These are phyloP conservation scores for Colletotrichum chrysophilum DNA, from an alignment of 2,329 filamentous ascomycete species.

Conservation along the genomic window DNA sequence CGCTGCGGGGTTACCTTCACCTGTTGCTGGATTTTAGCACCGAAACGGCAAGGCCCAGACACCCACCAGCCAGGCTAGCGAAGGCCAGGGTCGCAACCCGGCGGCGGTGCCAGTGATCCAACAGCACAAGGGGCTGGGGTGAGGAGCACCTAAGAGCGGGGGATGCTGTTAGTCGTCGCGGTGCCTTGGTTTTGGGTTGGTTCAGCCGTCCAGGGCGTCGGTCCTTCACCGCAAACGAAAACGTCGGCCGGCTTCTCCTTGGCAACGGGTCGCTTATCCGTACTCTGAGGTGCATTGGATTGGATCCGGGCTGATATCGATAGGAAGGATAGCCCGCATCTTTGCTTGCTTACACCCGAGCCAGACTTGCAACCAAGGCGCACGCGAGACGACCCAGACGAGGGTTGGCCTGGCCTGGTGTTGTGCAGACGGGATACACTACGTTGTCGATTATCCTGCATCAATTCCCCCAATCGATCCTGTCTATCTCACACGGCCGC, in stretches of 20 bases:
- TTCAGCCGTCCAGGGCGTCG: neutral
- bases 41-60: neutral
- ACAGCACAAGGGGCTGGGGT: slow-evolving; percentile 7
- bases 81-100: slow-evolving; percentile 18
- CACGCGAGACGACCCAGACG: neutral
- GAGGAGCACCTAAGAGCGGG: neutral
- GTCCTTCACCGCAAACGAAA: slow-evolving; percentile 1
- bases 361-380: neutral
- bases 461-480: neutral
- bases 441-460: neutral
- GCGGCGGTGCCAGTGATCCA: neutral
- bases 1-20: slow-evolving; percentile 16
- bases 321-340: neutral
- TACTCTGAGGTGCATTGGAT: neutral
- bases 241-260: neutral
- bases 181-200: neutral
- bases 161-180: neutral
- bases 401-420: neutral
- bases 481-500: slow-evolving; percentile 3
- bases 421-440: neutral
- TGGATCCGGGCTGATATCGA: neutral
- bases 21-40: neutral
- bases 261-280: neutral
- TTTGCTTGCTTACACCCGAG: neutral
- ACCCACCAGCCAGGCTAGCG: neutral